Percentiles rank a stretch among this genome's conserved stretches.
Evolutionary conservation across 768 basidiomycete genomes (phyloP).

Genomic region (Tylopilus felleus): DNA sequence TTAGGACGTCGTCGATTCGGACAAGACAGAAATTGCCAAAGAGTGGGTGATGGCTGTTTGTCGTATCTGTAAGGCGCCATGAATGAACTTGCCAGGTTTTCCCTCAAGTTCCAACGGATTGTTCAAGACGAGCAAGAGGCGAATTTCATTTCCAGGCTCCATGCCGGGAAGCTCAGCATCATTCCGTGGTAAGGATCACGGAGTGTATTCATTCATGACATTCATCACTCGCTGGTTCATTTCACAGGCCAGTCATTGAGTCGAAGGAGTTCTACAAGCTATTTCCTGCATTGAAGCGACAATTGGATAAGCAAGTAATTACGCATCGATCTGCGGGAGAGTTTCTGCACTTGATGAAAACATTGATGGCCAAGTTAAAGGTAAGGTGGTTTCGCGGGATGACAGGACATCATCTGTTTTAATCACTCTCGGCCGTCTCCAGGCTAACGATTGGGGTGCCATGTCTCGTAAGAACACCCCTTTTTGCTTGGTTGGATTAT

Average conservation of each 20-base stretch:
- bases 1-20: constrained; percentile 65
- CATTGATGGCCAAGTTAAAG: constrained; percentile 66
- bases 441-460: constrained; percentile 63
- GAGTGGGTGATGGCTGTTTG: constrained; percentile 39
- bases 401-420: neutral
- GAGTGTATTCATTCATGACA: neutral
- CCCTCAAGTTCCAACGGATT: constrained; percentile 55
- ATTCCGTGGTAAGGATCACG: constrained; percentile 46
- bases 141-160: constrained; percentile 61
- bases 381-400: constrained; percentile 24
- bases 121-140: constrained; percentile 57
- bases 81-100: constrained; percentile 39
- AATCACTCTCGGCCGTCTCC: neutral
- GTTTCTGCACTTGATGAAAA: constrained; percentile 57
- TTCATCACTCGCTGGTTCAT: neutral
- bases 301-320: constrained; percentile 45
- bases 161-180: constrained; percentile 53
- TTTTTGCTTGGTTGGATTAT: neutral
- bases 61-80: neutral
- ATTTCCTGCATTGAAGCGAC: constrained; percentile 45
- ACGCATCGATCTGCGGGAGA: constrained; percentile 52
- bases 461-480: constrained; percentile 47
- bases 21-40: constrained; percentile 53
- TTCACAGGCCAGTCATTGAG: constrained; percentile 51
- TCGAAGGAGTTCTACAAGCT: constrained; percentile 57